These are phyloP conservation scores for Colletotrichum sp. DNA, from an alignment of 2,329 filamentous ascomycete species.

Conservation along the genomic window DNA sequence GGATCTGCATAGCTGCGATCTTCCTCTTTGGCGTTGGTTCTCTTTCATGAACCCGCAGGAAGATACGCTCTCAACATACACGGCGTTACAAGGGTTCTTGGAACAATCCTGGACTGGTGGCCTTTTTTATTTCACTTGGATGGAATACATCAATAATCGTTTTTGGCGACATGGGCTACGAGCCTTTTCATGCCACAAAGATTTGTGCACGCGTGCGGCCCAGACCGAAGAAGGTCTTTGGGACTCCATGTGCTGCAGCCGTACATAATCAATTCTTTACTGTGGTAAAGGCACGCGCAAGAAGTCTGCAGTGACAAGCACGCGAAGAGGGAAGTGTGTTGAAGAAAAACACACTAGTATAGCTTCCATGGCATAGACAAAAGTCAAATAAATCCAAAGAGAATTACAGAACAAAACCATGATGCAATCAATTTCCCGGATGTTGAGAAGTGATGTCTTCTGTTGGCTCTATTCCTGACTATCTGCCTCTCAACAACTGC, in stretches of 20 bases:
- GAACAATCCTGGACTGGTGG: not conserved
- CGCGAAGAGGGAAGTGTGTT: not conserved
- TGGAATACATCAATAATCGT: not conserved
- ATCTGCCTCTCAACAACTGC: not conserved
- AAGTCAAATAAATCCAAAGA: not conserved
- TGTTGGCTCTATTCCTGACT: too few species aligned
- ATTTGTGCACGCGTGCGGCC: not conserved
- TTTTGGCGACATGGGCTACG: not conserved
- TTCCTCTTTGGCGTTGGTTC: slow-evolving; percentile 1
- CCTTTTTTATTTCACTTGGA: not conserved
- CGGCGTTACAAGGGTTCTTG: slow-evolving; percentile 11
- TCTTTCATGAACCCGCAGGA: not conserved
- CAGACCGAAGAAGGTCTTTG: not conserved
- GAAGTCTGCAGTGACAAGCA: not conserved
- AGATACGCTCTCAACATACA: not conserved
- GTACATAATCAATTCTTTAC: slow-evolving; percentile 10
- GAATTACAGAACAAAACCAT: not conserved
- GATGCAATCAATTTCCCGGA: not conserved
- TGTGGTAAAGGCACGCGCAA: not conserved
- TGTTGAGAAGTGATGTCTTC: not conserved
- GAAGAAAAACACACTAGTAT: not conserved
- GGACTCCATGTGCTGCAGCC: not conserved
- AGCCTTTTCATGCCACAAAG: not conserved
- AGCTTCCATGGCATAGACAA: slow-evolving; percentile 2
- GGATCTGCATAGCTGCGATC: slow-evolving; percentile 17